Base-by-base conservation (phyloP, 306 rosid species). In the Hylodesmum podocarpum region DNA sequence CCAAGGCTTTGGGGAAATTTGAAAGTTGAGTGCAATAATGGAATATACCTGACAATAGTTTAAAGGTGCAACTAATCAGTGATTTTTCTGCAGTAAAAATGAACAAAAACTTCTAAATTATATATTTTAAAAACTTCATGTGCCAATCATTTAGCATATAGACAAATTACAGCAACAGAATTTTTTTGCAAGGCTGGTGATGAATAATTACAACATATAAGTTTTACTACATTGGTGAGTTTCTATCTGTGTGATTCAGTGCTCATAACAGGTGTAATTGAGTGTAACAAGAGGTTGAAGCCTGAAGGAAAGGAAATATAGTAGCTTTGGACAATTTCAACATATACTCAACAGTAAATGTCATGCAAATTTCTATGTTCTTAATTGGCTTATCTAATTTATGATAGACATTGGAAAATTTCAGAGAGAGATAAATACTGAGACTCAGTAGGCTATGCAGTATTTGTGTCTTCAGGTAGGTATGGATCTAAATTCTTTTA, bases 1-100 rank as follows among this genome's bases (percentile, higher is more conserved):
- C 99, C 99, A 25, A 95, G 92, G 83, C 99, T 92, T 71, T 95
- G 99, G 31, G 97, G 94, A 86, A 90, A 95, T 34, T 88, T 89
- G 73, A 92, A 92, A 33, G 96, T 95, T 71, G 90, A 87, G 81
- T 83, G 87, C 88, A 95, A 79, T 40, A 90, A 82, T 14, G 97
- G 97, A 82, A 92, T 88, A 79, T 95, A 95, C 93, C 98, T 93
- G 86, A 63, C 54, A 78, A 58, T 13, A 78, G 61, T 79, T 76
- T 47, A 61, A 63, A 83, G 27, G 27, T 66, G 36, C 62, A 82
- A 66, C 55, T 36, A 61, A 34, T 73, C 43, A 78, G 81, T 15
- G 55, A 46, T 63, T 58, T 53, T 22, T 12, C 46, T 75, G 44
- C 22, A 8, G 57, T 36, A 14, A 66, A 51, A 67, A 16, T 9